Base-by-base conservation (phyloP, 1,284 basidiomycete genomes). In the Mycena sp. region DNA sequence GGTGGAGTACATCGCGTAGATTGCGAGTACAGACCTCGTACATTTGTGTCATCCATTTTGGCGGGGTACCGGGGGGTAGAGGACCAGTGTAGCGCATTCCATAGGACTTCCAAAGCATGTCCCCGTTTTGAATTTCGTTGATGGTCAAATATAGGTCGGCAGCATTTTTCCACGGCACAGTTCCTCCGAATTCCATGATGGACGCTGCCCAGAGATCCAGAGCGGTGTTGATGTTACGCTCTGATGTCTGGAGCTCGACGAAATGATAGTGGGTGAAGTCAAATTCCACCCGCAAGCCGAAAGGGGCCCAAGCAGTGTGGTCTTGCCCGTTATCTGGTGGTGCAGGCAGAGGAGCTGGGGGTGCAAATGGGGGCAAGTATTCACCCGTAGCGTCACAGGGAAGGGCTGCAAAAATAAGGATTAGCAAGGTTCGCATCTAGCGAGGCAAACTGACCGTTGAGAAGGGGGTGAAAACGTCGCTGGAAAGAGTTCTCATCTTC, bases 21-120 rank as follows among this genome's bases (percentile, higher is more conserved):
- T n/a, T n/a, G n/a, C n/a, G n/a, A n/a, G n/a, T n/a, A n/a, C n/a
- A n/a, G n/a, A n/a, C n/a, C n/a, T n/a, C n/a, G n/a, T n/a, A n/a
- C n/a, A n/a, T n/a, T n/a, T n/a, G n/a, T n/a, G n/a, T 57, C 76
- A 75, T 81, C 81, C 81, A 83, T 25, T 21, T 52, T 5, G 61
- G 61, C n/a, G n/a, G n/a, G n/a, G n/a, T n/a, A n/a, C n/a, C n/a
- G n/a, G n/a, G n/a, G n/a, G n/a, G n/a, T n/a, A 61, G 9, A 17
- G 46, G 40, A 4, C 61, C 61, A 5, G 44, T 58, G 44, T 53
- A 63, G 19, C 56, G 28, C 28, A 63, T 46, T 10, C 21, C 0
- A 21, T 63, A 54, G 4, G 50, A 49, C 28, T 45, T 45, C 54
- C 54, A 63, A 0, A 49, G 61, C 35, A 43, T 28, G 32, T 57